Evolutionary conservation across 1,284 basidiomycete species (phyloP).

Genomic region (Apiotrichum sp.): DNA sequence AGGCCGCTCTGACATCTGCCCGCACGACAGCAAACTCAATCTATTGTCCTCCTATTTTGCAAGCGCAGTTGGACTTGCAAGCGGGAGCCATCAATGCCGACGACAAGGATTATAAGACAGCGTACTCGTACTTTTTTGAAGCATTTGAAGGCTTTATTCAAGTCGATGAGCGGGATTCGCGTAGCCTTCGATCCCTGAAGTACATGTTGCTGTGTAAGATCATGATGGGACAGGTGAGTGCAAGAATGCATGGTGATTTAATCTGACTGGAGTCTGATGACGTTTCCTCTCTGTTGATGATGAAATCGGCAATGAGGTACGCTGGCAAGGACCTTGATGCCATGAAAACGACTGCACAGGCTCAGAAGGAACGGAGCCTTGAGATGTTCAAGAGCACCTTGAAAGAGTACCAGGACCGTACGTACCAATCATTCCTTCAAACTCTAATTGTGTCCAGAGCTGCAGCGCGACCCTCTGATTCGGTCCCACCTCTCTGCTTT

Average conservation of each 20-base stretch:
- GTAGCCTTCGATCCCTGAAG: slow-evolving; percentile 77
- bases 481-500: slow-evolving; percentile 85
- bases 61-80: slow-evolving; percentile 88
- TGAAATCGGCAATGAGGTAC: slow-evolving; percentile 84
- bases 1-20: slow-evolving; percentile 86
- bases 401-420: slow-evolving; percentile 79
- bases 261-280: slow-evolving; percentile 70
- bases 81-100: slow-evolving; percentile 89
- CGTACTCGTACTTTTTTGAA: slow-evolving; percentile 96
- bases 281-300: slow-evolving; percentile 72
- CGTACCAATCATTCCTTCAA: slow-evolving; percentile 17
- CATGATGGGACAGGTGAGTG: slow-evolving; percentile 87
- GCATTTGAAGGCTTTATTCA: slow-evolving; percentile 83
- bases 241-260: neutral
- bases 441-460: slow-evolving; percentile 53
- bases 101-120: slow-evolving; percentile 96
- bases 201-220: slow-evolving; percentile 98
- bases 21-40: slow-evolving; percentile 94
- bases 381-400: slow-evolving; percentile 83
- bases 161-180: slow-evolving; percentile 48
- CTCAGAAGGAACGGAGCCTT: slow-evolving; percentile 85
- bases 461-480: slow-evolving; percentile 89
- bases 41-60: slow-evolving; percentile 90
- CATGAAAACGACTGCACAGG: slow-evolving; percentile 88
- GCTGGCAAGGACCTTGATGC: slow-evolving; percentile 76